These are phyloP conservation scores for Aspergillus japonicus DNA, from an alignment of 2,329 filamentous ascomycete genomes.

Conservation along the genomic window DNA sequence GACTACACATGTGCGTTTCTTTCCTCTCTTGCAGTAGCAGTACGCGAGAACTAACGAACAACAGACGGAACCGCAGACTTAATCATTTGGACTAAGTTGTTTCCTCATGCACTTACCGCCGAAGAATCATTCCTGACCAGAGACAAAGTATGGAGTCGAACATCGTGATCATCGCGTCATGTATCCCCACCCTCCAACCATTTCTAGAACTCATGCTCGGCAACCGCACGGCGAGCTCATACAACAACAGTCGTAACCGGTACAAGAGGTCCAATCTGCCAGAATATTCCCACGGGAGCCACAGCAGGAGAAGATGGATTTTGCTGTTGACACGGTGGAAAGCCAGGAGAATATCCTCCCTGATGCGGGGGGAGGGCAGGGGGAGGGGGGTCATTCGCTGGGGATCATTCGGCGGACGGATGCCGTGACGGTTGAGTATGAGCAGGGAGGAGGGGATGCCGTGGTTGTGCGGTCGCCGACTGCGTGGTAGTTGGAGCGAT, in stretches of 20 bases:
- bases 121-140: not conserved
- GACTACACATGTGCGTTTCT: constrained; percentile 31
- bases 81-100: constrained; percentile 48
- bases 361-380: not conserved
- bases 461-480: not conserved
- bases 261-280: constrained; percentile 11
- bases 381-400: constrained; percentile 7
- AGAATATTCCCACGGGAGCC: not conserved
- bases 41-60: not conserved
- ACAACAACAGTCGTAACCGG: constrained; percentile 15
- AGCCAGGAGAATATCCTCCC: constrained; percentile 25
- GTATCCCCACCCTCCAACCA: constrained; percentile 37
- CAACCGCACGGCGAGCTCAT: constrained; percentile 18
- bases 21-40: too few species aligned
- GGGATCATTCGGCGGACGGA: constrained; percentile 22
- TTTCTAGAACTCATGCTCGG: constrained; percentile 29
- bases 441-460: not conserved
- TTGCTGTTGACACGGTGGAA: constrained; percentile 9
- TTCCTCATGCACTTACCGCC: too few species aligned
- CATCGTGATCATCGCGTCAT: constrained; percentile 35
- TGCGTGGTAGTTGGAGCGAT: too few species aligned
- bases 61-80: constrained; percentile 43
- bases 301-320: constrained; percentile 6
- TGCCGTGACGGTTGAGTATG: constrained; percentile 23
- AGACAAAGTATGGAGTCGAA: constrained; percentile 31